A percentile compares a stretch with the other conserved stretches of the same genome.
These are phyloP conservation scores for Penicillium sp. DNA, from an alignment of 2,329 filamentous ascomycete genomes.

Conservation along the genomic window DNA sequence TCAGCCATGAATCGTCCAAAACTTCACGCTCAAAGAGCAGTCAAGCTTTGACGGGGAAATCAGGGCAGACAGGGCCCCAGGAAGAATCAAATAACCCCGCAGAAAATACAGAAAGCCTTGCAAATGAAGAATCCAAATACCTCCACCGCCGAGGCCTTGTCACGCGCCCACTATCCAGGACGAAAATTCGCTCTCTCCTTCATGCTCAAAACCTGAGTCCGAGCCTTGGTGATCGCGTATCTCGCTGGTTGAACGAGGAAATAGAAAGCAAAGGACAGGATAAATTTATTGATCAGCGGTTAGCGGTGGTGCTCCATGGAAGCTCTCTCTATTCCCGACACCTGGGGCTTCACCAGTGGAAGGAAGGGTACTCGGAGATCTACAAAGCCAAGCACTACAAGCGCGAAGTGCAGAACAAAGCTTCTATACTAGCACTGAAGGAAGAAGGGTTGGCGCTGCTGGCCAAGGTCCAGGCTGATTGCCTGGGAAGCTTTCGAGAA, in stretches of 20 bases:
- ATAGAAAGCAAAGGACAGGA: conserved; percentile 1
- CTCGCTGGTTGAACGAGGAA: conserved; percentile 17
- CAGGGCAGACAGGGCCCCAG: not conserved
- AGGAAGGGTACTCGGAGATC: not conserved
- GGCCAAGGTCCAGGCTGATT: conserved; percentile 23
- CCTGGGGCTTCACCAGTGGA: not conserved
- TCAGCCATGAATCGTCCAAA: not conserved
- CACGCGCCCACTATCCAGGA: not conserved
- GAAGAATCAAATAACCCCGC: not conserved
- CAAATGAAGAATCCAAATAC: not conserved
- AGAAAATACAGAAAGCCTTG: not conserved
- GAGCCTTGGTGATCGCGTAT: conserved; percentile 14
- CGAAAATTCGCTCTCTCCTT: not conserved
- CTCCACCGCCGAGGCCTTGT: not conserved
- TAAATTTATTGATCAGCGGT: not conserved
- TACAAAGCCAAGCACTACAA: not conserved
- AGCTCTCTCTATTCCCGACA: conserved; percentile 21
- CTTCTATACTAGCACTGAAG: not conserved
- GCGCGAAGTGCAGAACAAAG: not conserved
- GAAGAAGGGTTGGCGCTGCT: conserved; percentile 6
- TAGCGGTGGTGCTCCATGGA: conserved; percentile 22
- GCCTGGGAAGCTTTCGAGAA: conserved; percentile 26
- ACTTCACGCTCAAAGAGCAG: not conserved
- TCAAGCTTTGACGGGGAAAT: not conserved
- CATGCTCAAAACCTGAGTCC: conserved; percentile 3